These are phyloP conservation scores for Coemansia sp. DNA, from an alignment of 192 early-diverging fungal genomes.

Conservation along the genomic window DNA sequence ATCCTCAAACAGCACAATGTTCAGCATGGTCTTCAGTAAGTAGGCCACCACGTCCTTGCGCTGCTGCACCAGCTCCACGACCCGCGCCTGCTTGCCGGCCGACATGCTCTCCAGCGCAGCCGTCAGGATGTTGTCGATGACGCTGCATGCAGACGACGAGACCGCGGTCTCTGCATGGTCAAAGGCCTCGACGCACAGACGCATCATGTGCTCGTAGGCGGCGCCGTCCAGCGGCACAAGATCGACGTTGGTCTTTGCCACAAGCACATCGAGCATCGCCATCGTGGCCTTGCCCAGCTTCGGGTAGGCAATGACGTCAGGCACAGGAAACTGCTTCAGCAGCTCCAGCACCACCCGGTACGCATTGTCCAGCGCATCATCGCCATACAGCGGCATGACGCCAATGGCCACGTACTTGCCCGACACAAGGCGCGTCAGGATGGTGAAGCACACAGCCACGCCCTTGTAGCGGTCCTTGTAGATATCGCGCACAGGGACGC, in stretches of 20 bases:
- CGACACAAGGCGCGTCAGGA: conserved; percentile 64
- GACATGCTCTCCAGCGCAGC: conserved; percentile 61
- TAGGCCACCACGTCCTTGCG: conserved; percentile 65
- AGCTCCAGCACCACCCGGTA: conserved; percentile 66
- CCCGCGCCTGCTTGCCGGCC: conserved; percentile 15
- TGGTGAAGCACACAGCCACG: conserved; percentile 71
- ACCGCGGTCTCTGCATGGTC: conserved; percentile 58
- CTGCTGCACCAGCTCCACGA: conserved; percentile 27
- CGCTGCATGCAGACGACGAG: conserved; percentile 64
- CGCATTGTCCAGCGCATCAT: conserved; percentile 71
- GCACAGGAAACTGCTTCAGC: conserved; percentile 69
- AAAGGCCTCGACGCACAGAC: conserved; percentile 72
- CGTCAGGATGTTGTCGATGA: conserved; percentile 71
- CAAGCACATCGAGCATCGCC: conserved; percentile 68
- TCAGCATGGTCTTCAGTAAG: conserved; percentile 66
- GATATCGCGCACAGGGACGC: conserved; percentile 32
- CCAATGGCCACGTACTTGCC: conserved; percentile 91
- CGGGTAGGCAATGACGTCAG: conserved; percentile 69
- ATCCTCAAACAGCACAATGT: conserved; percentile 80
- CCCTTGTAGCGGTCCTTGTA: conserved; percentile 73
- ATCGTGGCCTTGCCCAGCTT: conserved; percentile 61
- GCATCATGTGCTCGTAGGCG: conserved; percentile 71
- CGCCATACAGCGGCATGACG: conserved; percentile 86
- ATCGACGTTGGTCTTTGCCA: conserved; percentile 63
- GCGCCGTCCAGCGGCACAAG: conserved; percentile 59